Base-by-base conservation (phyloP, 2,329 filamentous ascomycete species). In the Dactylellina sp. region DNA sequence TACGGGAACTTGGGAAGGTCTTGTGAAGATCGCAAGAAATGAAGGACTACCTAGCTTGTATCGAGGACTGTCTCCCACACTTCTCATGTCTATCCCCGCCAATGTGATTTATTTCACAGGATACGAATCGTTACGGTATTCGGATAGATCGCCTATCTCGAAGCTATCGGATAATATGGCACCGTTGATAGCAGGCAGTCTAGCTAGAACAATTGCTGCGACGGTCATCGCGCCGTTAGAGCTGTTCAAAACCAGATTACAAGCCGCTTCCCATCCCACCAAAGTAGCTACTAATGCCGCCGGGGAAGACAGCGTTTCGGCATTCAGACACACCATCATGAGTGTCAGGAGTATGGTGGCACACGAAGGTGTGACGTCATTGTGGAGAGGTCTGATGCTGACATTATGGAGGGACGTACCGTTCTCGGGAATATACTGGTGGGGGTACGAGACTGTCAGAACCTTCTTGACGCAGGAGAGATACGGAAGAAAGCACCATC, bases 101-200 rank as follows among this genome's bases (percentile, higher is more conserved):
- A 99, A 99, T 80, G 95, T 99, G 77, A 98, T 99, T 77, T 99
- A 99, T 82, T 97, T 98, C 79, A 96, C 95, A 11, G 95, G 95
- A 40, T 99, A 99, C 81, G 95, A 99, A 80, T 97, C 93, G 90
- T 81, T 99, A 70, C 89, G 95, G 37, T 91, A 86, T 76, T 90
- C 91, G 78, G 83, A 84, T 0, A 83, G 83, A 44, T 96, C 91
- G 77, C 93, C 93, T 0, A 86, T 98, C 75, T 86, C 85, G 37
- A 84, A 84, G 44, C 80, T 89, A 7, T 86, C 86, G 12, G 91
- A 94, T 76, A 85, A 87, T 7, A 92, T 91, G 77, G 88, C 91
- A 4, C 93, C 95, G 0, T 85, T 99, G 0, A 84, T 91, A 0
- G 92, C 92, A 1, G 95, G 95, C 0, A 87, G 91, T 2, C 83